Evolutionary conservation across 148 eudicot species (phyloP), one percentile per base, ranked within the genome.

Genomic region (Spergularia bocconei): DNA sequence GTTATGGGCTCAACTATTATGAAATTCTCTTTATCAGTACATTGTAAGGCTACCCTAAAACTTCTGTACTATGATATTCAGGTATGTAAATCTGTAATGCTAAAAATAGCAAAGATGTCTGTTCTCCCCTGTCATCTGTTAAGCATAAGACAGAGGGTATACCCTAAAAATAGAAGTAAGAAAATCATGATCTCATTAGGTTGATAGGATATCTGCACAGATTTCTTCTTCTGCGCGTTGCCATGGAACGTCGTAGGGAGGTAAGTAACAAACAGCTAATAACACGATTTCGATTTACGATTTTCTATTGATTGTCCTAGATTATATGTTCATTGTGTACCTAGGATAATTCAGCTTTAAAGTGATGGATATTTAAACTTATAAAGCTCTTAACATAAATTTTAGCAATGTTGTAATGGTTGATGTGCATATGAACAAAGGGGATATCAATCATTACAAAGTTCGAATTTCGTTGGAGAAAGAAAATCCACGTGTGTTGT

Each of bases 401-500:
- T 20, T 5, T 21, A 71, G 29, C 5, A 29, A 53, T 50, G 48
- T 72, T 77, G 81, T 58, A 75, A 71, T 72, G 82, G 78, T 75
- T 74, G 71, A 81, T 78, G 75, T 75, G 86, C 76, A 54, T 76
- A 29, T 67, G 58, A 72, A 75, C 81, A 78, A 74, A 83, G 85
- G 86, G 86, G 84, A 78, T 78, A 41, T 78, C 68, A 75, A 76
- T 82, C 87, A 74, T 48, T 78, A 65, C 81, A 68, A 71, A 51
- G 61, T 33, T 47, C 41, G 56, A 81, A 60, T 29, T 60, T 41
- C 17, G 20, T 29, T 29, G 5, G 8, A 19, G 48, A 44, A 44
- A 44, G 48, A 44, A 6, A 44, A 44, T 6, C 48, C 8, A 44
- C 48, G 10, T 44, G 48, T 6, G 48, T 9, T 44, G 10, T 44